These are phyloP conservation scores for Jacaranda mimosifolia DNA, from an alignment of 257 asterid genomes.

Conservation along the genomic window DNA sequence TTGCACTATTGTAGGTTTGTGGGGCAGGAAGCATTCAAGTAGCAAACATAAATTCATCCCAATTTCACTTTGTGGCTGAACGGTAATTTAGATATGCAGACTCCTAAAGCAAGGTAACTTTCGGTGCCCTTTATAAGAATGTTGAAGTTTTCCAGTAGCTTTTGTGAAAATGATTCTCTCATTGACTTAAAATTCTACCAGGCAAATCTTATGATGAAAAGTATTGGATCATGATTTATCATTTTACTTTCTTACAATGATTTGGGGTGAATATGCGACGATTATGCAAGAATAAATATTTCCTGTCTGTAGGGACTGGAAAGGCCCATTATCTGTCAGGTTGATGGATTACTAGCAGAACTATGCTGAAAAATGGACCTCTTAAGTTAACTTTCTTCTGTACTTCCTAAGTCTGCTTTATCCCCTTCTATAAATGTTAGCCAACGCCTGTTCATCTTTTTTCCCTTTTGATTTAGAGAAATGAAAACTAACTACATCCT, in stretches of 20 bases:
- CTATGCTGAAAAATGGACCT: no score
- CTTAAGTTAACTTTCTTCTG: no score
- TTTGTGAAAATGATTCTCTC: slow-evolving; percentile 23
- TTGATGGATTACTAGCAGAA: background rate
- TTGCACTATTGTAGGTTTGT: slow-evolving; percentile 59
- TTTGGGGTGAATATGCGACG: slow-evolving; percentile 25
- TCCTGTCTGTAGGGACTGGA: slow-evolving; percentile 30
- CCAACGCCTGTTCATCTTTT: background rate
- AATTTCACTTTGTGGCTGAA: slow-evolving; percentile 22
- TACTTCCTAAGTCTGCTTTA: no score
- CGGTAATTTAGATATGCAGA: slow-evolving; percentile 67
- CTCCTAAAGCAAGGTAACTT: slow-evolving; percentile 76
- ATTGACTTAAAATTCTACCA: slow-evolving; percentile 26
- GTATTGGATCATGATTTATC: slow-evolving; percentile 10
- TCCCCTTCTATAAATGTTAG: slow-evolving; percentile 13
- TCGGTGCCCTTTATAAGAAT: slow-evolving; percentile 41
- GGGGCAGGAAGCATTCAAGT: slow-evolving; percentile 52
- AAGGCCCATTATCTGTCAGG: slow-evolving; percentile 1
- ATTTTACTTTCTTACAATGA: slow-evolving; percentile 31
- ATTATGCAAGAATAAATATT: slow-evolving; percentile 13
- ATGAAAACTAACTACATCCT: background rate
- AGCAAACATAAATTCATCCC: slow-evolving; percentile 13
- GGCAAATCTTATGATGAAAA: slow-evolving; percentile 27
- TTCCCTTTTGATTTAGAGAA: background rate
- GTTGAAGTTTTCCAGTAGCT: slow-evolving; percentile 20